Evolutionary conservation across 129 eudicot species (phyloP).

Genomic region (Flaveria sonorensis): DNA sequence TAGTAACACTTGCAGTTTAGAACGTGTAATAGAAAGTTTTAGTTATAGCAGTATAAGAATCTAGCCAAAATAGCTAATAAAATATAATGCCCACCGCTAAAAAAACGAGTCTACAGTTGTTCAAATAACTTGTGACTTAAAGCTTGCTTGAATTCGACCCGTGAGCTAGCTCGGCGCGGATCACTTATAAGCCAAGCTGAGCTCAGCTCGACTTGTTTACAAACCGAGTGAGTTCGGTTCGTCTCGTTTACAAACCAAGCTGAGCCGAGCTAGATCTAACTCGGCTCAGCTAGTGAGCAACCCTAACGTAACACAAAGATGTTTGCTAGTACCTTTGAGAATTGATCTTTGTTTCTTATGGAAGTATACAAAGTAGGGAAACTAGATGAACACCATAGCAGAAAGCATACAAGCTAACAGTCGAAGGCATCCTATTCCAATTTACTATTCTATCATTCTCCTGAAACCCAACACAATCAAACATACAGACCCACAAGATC

Average conservation of each 20-base stretch:
- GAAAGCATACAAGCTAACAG: slow-evolving; percentile 72
- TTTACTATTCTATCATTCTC: slow-evolving; percentile 28
- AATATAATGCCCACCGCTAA: no score
- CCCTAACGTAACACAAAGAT: no score
- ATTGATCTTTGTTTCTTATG: slow-evolving; percentile 58
- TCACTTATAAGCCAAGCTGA: no score
- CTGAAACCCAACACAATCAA: slow-evolving; percentile 40
- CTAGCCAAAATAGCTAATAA: not conserved
- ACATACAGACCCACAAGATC: slow-evolving; percentile 37
- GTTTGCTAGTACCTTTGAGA: slow-evolving; percentile 52
- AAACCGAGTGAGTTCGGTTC: no score
- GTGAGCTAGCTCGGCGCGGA: no score
- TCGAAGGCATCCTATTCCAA: slow-evolving; percentile 39
- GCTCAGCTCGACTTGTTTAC: no score
- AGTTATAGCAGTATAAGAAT: not conserved
- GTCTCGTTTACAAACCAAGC: no score
- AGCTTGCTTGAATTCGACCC: no score
- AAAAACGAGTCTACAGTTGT: no score
- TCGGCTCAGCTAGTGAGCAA: no score
- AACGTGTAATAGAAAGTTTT: not conserved
- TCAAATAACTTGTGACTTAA: no score
- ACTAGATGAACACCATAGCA: slow-evolving; percentile 91
- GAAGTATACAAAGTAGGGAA: slow-evolving; percentile 76
- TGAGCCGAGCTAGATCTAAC: no score
- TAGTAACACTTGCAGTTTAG: slow-evolving; percentile 6